Conservation (phyloP, 495 filamentous ascomycete genomes). For the Aspergillus conjunctus region DNA sequence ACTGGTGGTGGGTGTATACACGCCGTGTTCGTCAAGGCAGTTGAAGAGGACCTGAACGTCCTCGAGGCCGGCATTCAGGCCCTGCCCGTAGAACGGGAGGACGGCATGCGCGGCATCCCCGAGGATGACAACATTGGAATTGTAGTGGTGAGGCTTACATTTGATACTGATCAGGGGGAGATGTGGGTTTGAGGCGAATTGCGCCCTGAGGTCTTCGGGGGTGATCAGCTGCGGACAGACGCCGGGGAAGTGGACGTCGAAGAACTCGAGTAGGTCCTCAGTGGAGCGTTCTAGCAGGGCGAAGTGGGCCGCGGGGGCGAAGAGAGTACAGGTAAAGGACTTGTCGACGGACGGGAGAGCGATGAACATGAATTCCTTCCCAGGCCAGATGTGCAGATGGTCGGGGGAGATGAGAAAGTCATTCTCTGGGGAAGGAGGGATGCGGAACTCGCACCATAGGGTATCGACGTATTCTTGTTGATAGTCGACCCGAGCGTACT, state of each 20-base stretch:
- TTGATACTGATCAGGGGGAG: conserved; percentile 92
- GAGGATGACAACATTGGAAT: conserved; percentile 75
- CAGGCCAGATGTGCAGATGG: conserved; percentile 98
- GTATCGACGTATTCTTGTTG: conserved; percentile 96
- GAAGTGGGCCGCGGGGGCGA: conserved; percentile 63
- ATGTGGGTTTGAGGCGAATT: conserved; percentile 80
- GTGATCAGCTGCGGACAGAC: conserved; percentile 78
- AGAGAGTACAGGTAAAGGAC: conserved; percentile 94
- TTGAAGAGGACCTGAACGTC: conserved; percentile 82
- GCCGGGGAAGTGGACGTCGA: conserved; percentile 81
- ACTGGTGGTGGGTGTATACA: conserved; percentile 36
- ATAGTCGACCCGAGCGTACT: conserved; percentile 83
- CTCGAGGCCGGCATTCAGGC: conserved; percentile 86
- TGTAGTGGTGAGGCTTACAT: conserved; percentile 83
- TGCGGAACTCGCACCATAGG: conserved; percentile 94
- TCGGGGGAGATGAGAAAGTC: conserved; percentile 81
- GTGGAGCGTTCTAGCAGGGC: conserved; percentile 59
- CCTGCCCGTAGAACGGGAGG: conserved; percentile 92
- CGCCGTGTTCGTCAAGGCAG: conserved; percentile 64
- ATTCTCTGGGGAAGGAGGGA: conserved; percentile 57
- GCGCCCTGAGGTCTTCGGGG: conserved; percentile 62
- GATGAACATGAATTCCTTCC: conserved; percentile 93
- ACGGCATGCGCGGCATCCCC: conserved; percentile 97
- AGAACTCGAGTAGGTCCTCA: conserved; percentile 64
- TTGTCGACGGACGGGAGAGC: conserved; percentile 87